Evolutionary conservation across 768 basidiomycete species (phyloP).

Genomic region (Crassisporium funariophilum): DNA sequence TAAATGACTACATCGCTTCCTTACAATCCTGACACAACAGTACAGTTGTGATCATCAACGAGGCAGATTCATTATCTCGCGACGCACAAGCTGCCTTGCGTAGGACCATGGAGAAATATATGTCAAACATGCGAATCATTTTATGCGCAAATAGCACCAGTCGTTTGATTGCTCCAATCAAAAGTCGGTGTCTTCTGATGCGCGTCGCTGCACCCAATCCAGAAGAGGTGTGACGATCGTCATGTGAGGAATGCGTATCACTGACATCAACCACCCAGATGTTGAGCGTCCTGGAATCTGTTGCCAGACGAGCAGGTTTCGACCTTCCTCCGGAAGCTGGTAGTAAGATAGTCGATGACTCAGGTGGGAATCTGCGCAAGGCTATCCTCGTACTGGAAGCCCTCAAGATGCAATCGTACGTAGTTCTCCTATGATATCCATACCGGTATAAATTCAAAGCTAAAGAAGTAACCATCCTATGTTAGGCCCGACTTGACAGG

Average conservation of each 20-base stretch:
- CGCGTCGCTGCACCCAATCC: slow-evolving; percentile 86
- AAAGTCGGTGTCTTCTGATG: slow-evolving; percentile 91
- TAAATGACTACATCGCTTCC: not conserved
- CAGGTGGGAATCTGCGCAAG: slow-evolving; percentile 90
- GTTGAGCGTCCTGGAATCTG: slow-evolving; percentile 72
- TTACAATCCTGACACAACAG: not conserved
- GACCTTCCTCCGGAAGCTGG: slow-evolving; percentile 78
- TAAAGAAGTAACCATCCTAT: too few relatives aligned
- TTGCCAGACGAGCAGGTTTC: slow-evolving; percentile 80
- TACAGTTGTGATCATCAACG: slow-evolving; percentile 96
- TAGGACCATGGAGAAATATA: slow-evolving; percentile 99
- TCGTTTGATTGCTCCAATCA: slow-evolving; percentile 94
- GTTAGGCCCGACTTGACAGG: slow-evolving; percentile 83
- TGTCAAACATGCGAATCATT: slow-evolving; percentile 96
- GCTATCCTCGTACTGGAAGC: slow-evolving; percentile 94
- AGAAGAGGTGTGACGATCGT: slow-evolving; percentile 58
- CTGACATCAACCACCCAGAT: slow-evolving; percentile 53
- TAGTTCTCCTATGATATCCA: slow-evolving; percentile 7
- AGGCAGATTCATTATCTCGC: slow-evolving; percentile 91
- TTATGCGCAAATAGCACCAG: slow-evolving; percentile 95
- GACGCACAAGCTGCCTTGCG: slow-evolving; percentile 97
- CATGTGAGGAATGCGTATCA: slow-evolving; percentile 2
- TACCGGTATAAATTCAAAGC: too few relatives aligned
- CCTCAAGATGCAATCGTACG: slow-evolving; percentile 94
- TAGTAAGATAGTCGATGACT: slow-evolving; percentile 75